Evolutionary conservation across 441 rosid species (phyloP).

Genomic region (Euphorbia schlechtendalii): DNA sequence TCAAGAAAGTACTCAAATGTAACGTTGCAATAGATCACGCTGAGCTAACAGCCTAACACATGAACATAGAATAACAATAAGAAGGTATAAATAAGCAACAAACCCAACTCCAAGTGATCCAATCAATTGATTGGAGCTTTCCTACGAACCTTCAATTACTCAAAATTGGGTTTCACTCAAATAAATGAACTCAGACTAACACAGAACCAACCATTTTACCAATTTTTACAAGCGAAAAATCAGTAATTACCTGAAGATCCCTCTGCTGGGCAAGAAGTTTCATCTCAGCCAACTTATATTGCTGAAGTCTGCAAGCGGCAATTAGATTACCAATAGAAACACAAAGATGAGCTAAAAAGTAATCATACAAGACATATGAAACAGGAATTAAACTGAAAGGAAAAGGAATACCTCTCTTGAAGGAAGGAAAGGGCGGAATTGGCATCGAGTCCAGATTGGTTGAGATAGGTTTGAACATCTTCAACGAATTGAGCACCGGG

Average conservation of each 20-base stretch:
- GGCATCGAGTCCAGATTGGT: conserved; percentile 57
- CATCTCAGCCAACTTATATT: conserved; percentile 89
- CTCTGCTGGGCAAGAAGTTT: conserved; percentile 89
- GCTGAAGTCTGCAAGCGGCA: conserved; percentile 57
- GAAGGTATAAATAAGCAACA: too few relatives aligned
- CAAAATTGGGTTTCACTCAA: too few relatives aligned
- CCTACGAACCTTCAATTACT: conserved; percentile 1
- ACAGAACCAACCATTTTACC: background rate
- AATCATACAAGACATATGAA: background rate
- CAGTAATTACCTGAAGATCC: conserved; percentile 73
- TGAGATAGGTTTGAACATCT: conserved; percentile 70
- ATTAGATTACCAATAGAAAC: too few relatives aligned
- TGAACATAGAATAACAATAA: too few relatives aligned
- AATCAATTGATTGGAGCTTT: background rate
- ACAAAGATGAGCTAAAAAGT: background rate
- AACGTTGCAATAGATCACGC: too few relatives aligned
- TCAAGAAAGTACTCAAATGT: too few relatives aligned
- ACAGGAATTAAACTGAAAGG: background rate
- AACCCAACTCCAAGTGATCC: too few relatives aligned
- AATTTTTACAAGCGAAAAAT: background rate
- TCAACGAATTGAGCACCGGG: conserved; percentile 86
- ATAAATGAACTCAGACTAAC: background rate
- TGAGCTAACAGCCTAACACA: too few relatives aligned
- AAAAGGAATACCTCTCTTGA: conserved; percentile 64
- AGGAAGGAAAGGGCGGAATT: conserved; percentile 68